Conservation (phyloP, 495 filamentous ascomycete species). For the Pseudomonodictys pantanalensis region DNA sequence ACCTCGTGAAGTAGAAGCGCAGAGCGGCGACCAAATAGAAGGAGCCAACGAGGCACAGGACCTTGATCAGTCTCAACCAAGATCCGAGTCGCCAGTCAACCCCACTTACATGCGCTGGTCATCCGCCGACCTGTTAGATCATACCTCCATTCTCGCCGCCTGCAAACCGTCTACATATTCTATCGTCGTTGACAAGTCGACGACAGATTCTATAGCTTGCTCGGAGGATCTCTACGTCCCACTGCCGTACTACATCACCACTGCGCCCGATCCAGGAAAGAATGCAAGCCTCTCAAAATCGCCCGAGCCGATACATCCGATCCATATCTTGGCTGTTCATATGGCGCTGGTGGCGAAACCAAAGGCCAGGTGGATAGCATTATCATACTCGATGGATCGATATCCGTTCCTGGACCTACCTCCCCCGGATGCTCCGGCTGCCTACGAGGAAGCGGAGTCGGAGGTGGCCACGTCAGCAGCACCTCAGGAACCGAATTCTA, state of each 20-base stretch:
- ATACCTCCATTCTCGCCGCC: conserved; percentile 13
- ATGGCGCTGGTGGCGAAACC: conserved; percentile 28
- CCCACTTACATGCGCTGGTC: conserved; percentile 31
- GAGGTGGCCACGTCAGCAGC: no score
- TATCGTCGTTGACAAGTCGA: conserved; percentile 35
- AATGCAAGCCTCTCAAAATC: neutral
- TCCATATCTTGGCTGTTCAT: conserved; percentile 28
- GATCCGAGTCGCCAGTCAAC: neutral
- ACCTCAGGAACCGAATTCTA: no score
- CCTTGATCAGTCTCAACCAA: neutral
- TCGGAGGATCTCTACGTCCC: conserved; percentile 24
- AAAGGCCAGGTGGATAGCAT: conserved; percentile 26
- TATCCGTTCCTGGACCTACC: conserved; percentile 27
- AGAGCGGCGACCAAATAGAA: neutral
- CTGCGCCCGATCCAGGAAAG: neutral
- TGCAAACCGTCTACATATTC: conserved; percentile 24
- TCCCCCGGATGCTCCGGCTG: neutral
- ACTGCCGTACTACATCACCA: conserved; percentile 21
- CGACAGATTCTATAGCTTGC: conserved; percentile 35
- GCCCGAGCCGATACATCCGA: conserved; percentile 17
- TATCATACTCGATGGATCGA: conserved; percentile 30
- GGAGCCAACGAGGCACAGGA: neutral
- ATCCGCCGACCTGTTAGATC: conserved; percentile 26
- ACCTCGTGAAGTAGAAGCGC: neutral
- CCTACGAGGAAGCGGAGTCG: no score